Percentiles rank a stretch among this genome's conserved stretches.
Conservation (phyloP, 164 flowering plant genomes). For the Vitis vinifera region DNA sequence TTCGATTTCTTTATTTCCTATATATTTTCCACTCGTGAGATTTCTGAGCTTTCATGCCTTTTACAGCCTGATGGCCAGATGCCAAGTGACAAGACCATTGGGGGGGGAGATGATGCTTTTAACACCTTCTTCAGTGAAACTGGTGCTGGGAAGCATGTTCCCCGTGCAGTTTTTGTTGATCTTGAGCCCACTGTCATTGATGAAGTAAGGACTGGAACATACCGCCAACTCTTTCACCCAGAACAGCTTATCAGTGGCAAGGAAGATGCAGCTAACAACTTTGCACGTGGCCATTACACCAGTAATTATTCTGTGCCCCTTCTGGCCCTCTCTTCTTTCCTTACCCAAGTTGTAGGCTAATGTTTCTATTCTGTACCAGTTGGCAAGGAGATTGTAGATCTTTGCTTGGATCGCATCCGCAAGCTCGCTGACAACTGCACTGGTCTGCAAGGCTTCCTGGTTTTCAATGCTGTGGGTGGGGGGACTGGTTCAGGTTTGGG, state of each 20-base stretch:
- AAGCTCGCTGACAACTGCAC: conserved; percentile 62
- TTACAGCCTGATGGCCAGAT: conserved; percentile 79
- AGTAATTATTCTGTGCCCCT: conserved; percentile 19
- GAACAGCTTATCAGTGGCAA: conserved; percentile 55
- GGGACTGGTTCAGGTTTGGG: conserved; percentile 55
- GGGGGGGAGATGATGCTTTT: conserved; percentile 85
- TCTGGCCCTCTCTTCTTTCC: not conserved
- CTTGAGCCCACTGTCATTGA: conserved; percentile 69
- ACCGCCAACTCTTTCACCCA: conserved; percentile 53
- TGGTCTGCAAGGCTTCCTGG: conserved; percentile 63
- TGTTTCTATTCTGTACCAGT: conserved; percentile 21
- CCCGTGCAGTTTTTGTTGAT: conserved; percentile 57
- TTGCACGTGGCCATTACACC: conserved; percentile 65
- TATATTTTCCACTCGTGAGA: not conserved
- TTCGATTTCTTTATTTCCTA: not conserved
- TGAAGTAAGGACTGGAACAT: conserved; percentile 53
- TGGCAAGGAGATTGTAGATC: conserved; percentile 57
- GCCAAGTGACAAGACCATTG: conserved; percentile 75
- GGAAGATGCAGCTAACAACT: conserved; percentile 70
- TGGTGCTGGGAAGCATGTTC: conserved; percentile 57
- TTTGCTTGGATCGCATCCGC: conserved; percentile 55
- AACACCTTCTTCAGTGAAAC: conserved; percentile 77
- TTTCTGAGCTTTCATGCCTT: not conserved
- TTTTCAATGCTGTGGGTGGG: conserved; percentile 26
- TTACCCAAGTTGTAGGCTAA: not conserved